Conservation (phyloP, 176 grass and related monocot species). For the Carex parvula region DNA sequence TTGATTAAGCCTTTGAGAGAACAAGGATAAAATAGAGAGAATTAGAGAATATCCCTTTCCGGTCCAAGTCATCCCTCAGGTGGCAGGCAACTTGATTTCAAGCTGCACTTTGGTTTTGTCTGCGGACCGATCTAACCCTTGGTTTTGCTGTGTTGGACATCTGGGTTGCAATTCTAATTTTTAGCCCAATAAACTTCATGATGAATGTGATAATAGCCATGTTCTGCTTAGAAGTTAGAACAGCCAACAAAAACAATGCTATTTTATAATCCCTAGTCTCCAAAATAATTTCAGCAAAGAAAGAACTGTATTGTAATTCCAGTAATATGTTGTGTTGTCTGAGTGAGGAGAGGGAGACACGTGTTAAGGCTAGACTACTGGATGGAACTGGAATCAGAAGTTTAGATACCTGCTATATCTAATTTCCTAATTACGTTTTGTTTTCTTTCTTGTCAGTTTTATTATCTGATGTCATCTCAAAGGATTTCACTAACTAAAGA, state of each 20-base stretch:
- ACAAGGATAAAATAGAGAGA: too few relatives aligned
- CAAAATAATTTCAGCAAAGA: background rate
- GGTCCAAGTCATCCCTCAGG: background rate
- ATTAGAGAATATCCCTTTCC: background rate
- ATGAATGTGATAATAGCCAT: background rate
- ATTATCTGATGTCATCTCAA: background rate
- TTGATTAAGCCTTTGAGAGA: too few relatives aligned
- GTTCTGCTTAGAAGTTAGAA: background rate
- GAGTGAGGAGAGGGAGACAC: too few relatives aligned
- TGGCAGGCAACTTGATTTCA: background rate
- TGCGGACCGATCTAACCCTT: background rate
- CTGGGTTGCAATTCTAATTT: background rate
- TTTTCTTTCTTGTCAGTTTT: background rate
- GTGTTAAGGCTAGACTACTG: background rate
- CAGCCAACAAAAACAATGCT: background rate
- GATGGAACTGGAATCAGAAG: background rate
- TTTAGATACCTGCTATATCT: background rate
- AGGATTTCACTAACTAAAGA: background rate
- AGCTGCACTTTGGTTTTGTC: background rate
- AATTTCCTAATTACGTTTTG: background rate
- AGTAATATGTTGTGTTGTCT: too few relatives aligned
- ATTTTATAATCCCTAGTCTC: background rate
- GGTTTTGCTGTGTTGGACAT: background rate
- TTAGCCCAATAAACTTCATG: background rate
- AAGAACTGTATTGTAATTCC: background rate